Percentiles rank a stretch among this genome's conserved stretches.
These are phyloP conservation scores for Lepraria neglecta DNA, from an alignment of 495 filamentous ascomycete genomes.

Conservation along the genomic window DNA sequence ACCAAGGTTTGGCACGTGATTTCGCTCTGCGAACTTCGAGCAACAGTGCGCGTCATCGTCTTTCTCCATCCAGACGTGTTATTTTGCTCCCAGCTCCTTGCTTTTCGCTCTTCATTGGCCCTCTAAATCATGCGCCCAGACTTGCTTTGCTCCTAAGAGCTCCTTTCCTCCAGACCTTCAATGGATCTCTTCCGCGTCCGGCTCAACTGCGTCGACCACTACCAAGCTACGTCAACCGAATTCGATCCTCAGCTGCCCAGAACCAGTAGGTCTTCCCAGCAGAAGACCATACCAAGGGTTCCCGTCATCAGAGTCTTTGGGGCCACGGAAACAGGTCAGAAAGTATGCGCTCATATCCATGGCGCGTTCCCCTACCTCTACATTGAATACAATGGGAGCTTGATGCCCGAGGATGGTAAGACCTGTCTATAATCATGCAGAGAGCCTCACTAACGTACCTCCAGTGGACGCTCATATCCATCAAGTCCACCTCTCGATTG, in stretches of 20 bases:
- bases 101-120: not conserved
- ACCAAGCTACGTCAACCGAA: constrained; percentile 67
- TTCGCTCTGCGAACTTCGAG: too few relatives aligned
- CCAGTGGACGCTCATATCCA: constrained; percentile 64
- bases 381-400: constrained; percentile 71
- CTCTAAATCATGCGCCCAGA: constrained; percentile 21
- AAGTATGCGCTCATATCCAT: constrained; percentile 93
- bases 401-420: constrained; percentile 61
- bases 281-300: constrained; percentile 56
- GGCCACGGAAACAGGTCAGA: constrained; percentile 89
- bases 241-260: constrained; percentile 74
- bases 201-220: constrained; percentile 91
- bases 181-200: constrained; percentile 77
- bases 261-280: constrained; percentile 45
- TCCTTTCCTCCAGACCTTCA: constrained; percentile 6
- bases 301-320: constrained; percentile 91
- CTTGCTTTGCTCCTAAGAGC: constrained; percentile 12
- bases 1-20: too few relatives aligned
- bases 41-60: too few relatives aligned
- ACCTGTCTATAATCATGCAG: not conserved
- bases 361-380: constrained; percentile 94
- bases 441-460: constrained; percentile 20
- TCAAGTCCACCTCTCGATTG: constrained; percentile 70
- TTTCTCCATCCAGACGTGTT: too few relatives aligned
- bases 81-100: too few relatives aligned